Conservation (phyloP, 441 rosid species). For the Adansonia gregorii region DNA sequence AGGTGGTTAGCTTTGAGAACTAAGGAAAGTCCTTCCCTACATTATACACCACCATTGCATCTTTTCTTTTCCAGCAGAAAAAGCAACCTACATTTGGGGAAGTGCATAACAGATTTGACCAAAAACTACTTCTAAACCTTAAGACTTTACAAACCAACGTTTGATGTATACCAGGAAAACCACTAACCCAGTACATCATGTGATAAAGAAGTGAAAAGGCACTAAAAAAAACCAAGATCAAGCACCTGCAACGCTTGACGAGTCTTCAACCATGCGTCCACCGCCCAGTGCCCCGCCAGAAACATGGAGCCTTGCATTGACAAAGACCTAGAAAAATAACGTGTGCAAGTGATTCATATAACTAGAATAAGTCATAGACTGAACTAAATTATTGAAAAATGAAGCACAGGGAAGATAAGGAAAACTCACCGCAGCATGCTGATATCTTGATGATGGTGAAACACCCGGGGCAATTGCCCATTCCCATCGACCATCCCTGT, state of each 20-base stretch:
- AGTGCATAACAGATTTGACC: not conserved
- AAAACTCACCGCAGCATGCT: slow-evolving; percentile 92
- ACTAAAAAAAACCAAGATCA: slow-evolving; percentile 25
- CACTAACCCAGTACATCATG: not conserved
- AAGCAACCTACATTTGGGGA: slow-evolving; percentile 1
- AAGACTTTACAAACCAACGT: not conserved
- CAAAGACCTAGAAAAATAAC: slow-evolving; percentile 71
- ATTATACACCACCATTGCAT: not conserved
- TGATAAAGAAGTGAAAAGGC: slow-evolving; percentile 20
- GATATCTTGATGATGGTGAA: slow-evolving; percentile 98
- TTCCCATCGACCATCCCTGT: slow-evolving; percentile 99
- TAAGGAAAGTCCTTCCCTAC: not conserved
- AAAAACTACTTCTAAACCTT: slow-evolving; percentile 11
- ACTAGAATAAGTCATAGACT: not conserved
- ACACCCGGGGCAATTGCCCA: slow-evolving; percentile 99
- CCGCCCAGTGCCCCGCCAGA: slow-evolving; percentile 99
- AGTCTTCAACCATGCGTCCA: slow-evolving; percentile 99
- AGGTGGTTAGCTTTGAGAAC: not conserved
- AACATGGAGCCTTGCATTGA: slow-evolving; percentile 95
- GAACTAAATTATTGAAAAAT: slow-evolving; percentile 24
- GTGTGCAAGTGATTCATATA: slow-evolving; percentile 21
- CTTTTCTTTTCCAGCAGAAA: not conserved
- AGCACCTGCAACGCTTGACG: slow-evolving; percentile 96
- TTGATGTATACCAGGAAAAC: not conserved
- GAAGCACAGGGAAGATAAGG: slow-evolving; percentile 20